Base-by-base conservation (phyloP, 2,329 filamentous ascomycete species). In the Reticulascus tulasneorum region DNA sequence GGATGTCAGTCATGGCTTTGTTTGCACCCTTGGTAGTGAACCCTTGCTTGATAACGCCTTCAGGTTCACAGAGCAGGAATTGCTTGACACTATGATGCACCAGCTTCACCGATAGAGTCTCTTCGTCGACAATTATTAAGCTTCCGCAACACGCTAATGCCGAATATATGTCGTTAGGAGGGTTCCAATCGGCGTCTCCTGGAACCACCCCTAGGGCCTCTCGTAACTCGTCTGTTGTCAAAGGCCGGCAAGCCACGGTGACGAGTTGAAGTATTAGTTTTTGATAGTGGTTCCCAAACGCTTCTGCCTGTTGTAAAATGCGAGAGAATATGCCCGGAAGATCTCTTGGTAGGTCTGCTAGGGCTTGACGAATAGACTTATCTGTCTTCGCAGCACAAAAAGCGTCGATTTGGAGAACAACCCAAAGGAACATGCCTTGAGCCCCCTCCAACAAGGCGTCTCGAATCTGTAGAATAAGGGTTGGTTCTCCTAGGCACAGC, bases 121-220 rank as follows among this genome's bases (percentile, higher is more conserved):
- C 60, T 38, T 64, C 60, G 7, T 63, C 59, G 1, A 63, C 29
- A 6, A 45, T 50, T 0, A 64, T 21, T 3, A 65, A 45, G 22
- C 59, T 51, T 13, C 60, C 58, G 15, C 61, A 64, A 23, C 46
- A 58, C 11, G 39, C 38, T 3, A 63, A 33, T 3, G 44, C 35
- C 0, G 42, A 33, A 19, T 47, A 37, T 1, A 61, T 43, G 12
- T 58, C 38, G 15, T 55, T 58, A 15, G 24, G 22, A 1, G 44
- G 44, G 11, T 53, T 36, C 56, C 54, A 61, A 2, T 21, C 20
- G 0, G 44, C 31, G 10, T 61, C 42, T 2, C 62, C 59, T 6
- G 55, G 52, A 3, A 40, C 37, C 0, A 69, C 58, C 11, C 62
- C 63, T 0, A 65, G 32, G 6, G 61, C 60, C 49, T 67, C 63